phyloP scores from a whole-genome alignment of 1,284 basidiomycete genomes.

The Agroathelia rolfsii region DNA sequence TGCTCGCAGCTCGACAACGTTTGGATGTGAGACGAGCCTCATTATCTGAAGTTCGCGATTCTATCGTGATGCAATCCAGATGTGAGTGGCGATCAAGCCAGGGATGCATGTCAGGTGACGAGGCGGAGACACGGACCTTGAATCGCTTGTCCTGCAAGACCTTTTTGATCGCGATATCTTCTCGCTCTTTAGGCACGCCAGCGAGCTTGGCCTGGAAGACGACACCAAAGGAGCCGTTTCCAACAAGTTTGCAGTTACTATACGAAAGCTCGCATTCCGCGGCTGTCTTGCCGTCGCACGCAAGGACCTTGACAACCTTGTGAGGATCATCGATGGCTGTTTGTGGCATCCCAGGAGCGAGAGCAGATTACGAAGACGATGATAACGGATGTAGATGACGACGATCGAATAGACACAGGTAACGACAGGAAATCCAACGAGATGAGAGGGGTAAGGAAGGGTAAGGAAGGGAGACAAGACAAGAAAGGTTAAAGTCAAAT shows the following conservation, averaged over 20 bases:
- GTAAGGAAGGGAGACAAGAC: background rate
- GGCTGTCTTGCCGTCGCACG: constrained; percentile 90
- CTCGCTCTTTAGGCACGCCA: constrained; percentile 47
- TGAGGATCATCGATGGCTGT: constrained; percentile 87
- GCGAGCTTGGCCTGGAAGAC: constrained; percentile 86
- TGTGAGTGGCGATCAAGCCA: constrained; percentile 5
- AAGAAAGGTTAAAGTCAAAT: too few relatives aligned
- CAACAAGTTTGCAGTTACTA: constrained; percentile 96
- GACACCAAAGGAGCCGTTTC: constrained; percentile 98
- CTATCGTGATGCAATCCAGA: constrained; percentile 31
- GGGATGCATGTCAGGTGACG: constrained; percentile 9
- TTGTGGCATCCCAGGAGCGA: constrained; percentile 11
- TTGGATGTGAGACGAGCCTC: constrained; percentile 95
- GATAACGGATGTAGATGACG: constrained; percentile 18
- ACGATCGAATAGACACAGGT: constrained; percentile 12
- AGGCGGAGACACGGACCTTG: constrained; percentile 62
- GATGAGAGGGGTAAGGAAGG: constrained; percentile 6
- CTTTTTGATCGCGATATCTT: constrained; percentile 99
- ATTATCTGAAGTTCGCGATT: constrained; percentile 99
- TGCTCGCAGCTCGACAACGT: constrained; percentile 94
- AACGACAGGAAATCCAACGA: constrained; percentile 5
- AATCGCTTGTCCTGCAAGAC: constrained; percentile 99
- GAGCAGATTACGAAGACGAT: constrained; percentile 10
- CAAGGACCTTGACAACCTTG: constrained; percentile 90
- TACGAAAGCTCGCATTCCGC: constrained; percentile 86